Percentiles rank a stretch among this genome's conserved stretches.
phyloP scores from a whole-genome alignment of 1,284 basidiomycete genomes.

The Exsudoporus floridanus region DNA sequence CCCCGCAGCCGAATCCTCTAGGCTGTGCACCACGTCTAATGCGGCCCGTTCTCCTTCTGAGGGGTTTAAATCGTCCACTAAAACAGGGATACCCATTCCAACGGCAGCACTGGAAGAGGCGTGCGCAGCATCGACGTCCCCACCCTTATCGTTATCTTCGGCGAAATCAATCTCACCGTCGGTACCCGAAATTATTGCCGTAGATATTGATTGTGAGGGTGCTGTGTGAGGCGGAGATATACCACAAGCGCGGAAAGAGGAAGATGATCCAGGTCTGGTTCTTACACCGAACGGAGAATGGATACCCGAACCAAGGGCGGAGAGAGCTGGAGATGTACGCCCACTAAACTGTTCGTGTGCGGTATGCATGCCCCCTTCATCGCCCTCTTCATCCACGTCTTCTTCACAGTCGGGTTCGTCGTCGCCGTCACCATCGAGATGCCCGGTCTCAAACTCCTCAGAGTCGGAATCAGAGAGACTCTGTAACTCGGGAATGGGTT shows the following conservation, averaged over 20 bases:
- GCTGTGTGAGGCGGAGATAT: background rate
- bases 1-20: slow-evolving; percentile 12
- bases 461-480: slow-evolving; percentile 32
- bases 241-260: slow-evolving; percentile 7
- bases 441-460: slow-evolving; percentile 19
- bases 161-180: background rate
- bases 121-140: background rate
- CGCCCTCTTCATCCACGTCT: slow-evolving; percentile 7
- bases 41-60: slow-evolving; percentile 13
- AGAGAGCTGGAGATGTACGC: slow-evolving; percentile 30
- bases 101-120: slow-evolving; percentile 8
- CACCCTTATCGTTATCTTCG: slow-evolving; percentile 8
- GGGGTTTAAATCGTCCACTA: background rate
- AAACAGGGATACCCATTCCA: slow-evolving; percentile 1
- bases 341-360: slow-evolving; percentile 28
- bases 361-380: slow-evolving; percentile 20
- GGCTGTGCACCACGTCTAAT: slow-evolving; percentile 26
- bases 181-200: slow-evolving; percentile 5
- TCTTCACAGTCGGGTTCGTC: slow-evolving; percentile 12
- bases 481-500: slow-evolving; percentile 30
- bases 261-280: slow-evolving; percentile 2
- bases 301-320: slow-evolving; percentile 19
- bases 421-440: slow-evolving; percentile 21
- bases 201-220: slow-evolving; percentile 11
- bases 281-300: slow-evolving; percentile 13